Conservation (phyloP, 2,329 filamentous ascomycete species). For the Diaporthe destruens region DNA sequence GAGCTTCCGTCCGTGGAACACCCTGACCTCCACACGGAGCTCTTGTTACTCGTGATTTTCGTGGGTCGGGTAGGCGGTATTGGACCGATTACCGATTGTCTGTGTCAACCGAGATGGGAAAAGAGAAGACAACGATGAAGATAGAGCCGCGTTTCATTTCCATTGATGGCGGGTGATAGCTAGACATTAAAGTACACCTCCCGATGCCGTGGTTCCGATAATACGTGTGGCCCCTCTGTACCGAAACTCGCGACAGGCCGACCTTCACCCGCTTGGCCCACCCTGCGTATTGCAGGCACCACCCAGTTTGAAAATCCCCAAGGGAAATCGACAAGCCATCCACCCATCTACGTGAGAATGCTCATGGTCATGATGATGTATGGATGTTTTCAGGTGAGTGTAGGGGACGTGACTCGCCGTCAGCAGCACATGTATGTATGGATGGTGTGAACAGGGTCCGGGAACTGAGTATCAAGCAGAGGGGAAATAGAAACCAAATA, state of each 20-base stretch:
- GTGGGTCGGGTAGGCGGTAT: neutral
- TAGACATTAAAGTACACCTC: slow-evolving; percentile 25
- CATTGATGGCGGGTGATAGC: slow-evolving; percentile 18
- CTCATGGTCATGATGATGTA: slow-evolving; percentile 23
- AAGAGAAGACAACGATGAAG: neutral
- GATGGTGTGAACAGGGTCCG: neutral
- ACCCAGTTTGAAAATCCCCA: neutral
- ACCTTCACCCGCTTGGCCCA: neutral
- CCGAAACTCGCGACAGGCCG: neutral
- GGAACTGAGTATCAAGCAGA: neutral
- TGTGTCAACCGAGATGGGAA: neutral
- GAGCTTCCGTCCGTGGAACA: neutral
- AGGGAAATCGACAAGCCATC: neutral
- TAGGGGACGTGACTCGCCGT: neutral
- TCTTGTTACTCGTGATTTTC: neutral
- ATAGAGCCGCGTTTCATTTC: slow-evolving; percentile 15
- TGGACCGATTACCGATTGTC: neutral
- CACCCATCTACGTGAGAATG: slow-evolving; percentile 1
- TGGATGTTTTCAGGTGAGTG: neutral
- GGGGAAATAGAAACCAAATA: neutral
- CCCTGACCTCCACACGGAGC: neutral
- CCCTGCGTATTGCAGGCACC: neutral
- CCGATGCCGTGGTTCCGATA: neutral
- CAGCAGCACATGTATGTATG: neutral
- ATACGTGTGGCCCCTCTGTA: neutral